Percentiles rank a stretch among this genome's conserved stretches.
These are phyloP conservation scores for Nicotiana paniculata DNA, from an alignment of 257 asterid species.

Conservation along the genomic window DNA sequence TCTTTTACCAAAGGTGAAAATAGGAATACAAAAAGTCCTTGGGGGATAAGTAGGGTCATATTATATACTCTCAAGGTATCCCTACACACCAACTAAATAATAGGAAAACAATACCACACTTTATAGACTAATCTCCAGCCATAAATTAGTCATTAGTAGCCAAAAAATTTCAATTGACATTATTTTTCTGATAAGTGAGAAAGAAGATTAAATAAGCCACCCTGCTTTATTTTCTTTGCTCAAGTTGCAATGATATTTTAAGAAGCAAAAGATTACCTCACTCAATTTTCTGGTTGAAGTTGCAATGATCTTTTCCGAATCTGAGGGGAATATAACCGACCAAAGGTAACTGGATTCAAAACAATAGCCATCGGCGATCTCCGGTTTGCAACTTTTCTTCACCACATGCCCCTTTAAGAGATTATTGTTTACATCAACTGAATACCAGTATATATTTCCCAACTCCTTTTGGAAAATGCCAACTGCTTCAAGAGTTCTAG, in stretches of 20 bases:
- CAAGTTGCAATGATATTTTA: neutral
- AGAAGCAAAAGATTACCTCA: slow-evolving; percentile 52
- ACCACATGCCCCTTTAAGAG: slow-evolving; percentile 70
- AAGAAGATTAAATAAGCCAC: neutral
- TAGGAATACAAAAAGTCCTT: neutral
- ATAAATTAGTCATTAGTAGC: neutral
- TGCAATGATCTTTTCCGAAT: slow-evolving; percentile 74
- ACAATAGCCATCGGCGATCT: slow-evolving; percentile 56
- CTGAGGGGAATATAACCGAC: slow-evolving; percentile 84
- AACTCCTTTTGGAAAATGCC: slow-evolving; percentile 52
- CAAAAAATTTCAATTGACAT: neutral
- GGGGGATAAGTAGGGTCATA: neutral
- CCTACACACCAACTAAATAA: no score
- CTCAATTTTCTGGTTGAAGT: slow-evolving; percentile 63
- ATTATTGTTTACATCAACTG: slow-evolving; percentile 55
- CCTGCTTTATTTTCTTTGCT: neutral
- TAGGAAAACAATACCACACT: neutral
- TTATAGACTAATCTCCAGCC: neutral
- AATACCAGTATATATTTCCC: slow-evolving; percentile 81
- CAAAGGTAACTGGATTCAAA: slow-evolving; percentile 64
- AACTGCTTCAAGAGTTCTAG: slow-evolving; percentile 83
- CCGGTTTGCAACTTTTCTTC: slow-evolving; percentile 43
- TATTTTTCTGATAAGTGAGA: neutral
- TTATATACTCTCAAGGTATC: no score
- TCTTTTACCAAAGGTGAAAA: neutral